phyloP scores from a whole-genome alignment of 345 rosid genomes.

The Eutrema heterophyllum region DNA sequence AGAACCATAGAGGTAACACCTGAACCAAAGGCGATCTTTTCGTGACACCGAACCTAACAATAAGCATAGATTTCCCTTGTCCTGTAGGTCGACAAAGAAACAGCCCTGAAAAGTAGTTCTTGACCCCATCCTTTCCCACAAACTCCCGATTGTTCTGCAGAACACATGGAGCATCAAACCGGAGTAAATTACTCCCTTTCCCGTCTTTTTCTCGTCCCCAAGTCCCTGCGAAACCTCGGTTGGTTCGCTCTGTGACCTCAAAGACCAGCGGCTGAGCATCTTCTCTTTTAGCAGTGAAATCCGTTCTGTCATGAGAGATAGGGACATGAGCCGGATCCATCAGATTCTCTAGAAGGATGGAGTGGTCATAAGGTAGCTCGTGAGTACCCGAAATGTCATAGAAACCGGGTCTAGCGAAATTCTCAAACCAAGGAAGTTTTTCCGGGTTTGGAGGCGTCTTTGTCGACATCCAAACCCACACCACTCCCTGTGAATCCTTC shows the following conservation, averaged over 20 bases:
- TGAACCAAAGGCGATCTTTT: constrained; percentile 46
- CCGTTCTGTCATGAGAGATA: constrained; percentile 89
- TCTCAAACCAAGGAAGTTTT: constrained; percentile 90
- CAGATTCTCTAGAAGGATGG: constrained; percentile 89
- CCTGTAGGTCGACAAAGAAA: constrained; percentile 96
- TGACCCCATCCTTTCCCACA: constrained; percentile 56
- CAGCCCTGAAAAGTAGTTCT: constrained; percentile 64
- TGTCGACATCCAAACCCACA: constrained; percentile 91
- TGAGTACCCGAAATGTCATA: constrained; percentile 67
- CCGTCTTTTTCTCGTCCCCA: constrained; percentile 79
- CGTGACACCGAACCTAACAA: constrained; percentile 79
- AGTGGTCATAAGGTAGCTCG: constrained; percentile 93
- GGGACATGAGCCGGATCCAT: constrained; percentile 99
- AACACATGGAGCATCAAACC: constrained; percentile 82
- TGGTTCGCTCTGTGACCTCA: constrained; percentile 62
- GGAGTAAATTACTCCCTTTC: constrained; percentile 42
- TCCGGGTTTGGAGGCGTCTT: constrained; percentile 56
- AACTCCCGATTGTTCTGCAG: constrained; percentile 68
- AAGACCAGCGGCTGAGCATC: constrained; percentile 80
- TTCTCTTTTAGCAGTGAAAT: constrained; percentile 78
- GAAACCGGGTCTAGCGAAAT: constrained; percentile 72
- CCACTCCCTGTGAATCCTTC: constrained; percentile 85
- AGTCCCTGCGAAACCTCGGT: constrained; percentile 83
- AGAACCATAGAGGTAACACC: constrained; percentile 71
- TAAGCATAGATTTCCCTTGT: constrained; percentile 95